These are phyloP conservation scores for Magnusiomyces paraingens DNA, from an alignment of 1,139 yeast genomes.

Conservation along the genomic window DNA sequence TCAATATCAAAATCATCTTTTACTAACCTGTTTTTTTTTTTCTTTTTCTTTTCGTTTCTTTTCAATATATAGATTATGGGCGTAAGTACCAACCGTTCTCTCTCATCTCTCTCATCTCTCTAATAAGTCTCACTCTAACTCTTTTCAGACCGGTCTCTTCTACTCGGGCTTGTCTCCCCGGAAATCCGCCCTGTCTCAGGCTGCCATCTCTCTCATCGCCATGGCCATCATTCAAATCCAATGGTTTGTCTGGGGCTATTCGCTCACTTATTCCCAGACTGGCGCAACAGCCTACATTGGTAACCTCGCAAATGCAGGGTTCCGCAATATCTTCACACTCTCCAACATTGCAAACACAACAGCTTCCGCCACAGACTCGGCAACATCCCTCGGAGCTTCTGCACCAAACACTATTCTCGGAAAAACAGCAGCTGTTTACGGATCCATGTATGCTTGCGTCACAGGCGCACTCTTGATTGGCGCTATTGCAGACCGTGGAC, in stretches of 20 bases:
- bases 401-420: neutral
- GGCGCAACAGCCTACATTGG: slow-evolving; percentile 43
- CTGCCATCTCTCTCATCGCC: slow-evolving; percentile 44
- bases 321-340: slow-evolving; percentile 32
- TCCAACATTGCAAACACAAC: slow-evolving; percentile 39
- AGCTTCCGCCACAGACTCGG: slow-evolving; percentile 26
- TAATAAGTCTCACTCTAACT: neutral
- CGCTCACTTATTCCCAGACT: slow-evolving; percentile 40
- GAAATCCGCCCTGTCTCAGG: slow-evolving; percentile 49
- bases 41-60: neutral
- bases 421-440: slow-evolving; percentile 34
- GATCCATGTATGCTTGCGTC: slow-evolving; percentile 46
- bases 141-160: slow-evolving; percentile 38
- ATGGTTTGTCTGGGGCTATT: slow-evolving; percentile 49
- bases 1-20: neutral
- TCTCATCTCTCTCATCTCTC: neutral
- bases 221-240: slow-evolving; percentile 43
- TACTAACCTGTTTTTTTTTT: neutral
- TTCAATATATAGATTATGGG: neutral
- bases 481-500: slow-evolving; percentile 53
- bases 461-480: slow-evolving; percentile 53
- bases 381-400: slow-evolving; percentile 26
- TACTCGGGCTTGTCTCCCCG: slow-evolving; percentile 56
- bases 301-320: slow-evolving; percentile 40
- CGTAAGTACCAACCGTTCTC: neutral